These are phyloP conservation scores for Trametes pubescens DNA, from an alignment of 1,284 basidiomycete species.

Conservation along the genomic window DNA sequence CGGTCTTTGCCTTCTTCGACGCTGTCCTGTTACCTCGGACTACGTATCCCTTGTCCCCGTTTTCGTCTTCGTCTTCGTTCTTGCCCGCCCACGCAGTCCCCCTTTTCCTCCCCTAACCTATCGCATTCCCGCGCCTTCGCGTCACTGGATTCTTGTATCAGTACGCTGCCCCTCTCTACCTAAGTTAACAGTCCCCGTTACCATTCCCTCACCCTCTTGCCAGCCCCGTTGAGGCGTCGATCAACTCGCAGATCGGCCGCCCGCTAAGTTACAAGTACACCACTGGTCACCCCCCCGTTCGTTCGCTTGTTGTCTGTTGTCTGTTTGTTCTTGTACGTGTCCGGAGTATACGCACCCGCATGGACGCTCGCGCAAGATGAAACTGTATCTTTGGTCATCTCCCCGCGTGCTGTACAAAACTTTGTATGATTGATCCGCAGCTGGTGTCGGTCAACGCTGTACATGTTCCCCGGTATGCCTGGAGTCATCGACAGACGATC, in stretches of 20 bases:
- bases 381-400: constrained; percentile 29
- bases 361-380: constrained; percentile 19
- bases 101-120: neutral
- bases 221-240: neutral
- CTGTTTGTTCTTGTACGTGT: constrained; percentile 4
- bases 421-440: too few relatives aligned
- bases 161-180: constrained; percentile 15
- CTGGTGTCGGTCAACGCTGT: too few relatives aligned
- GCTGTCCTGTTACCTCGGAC: neutral
- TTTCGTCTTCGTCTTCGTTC: neutral
- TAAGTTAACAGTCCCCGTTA: neutral
- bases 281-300: constrained; percentile 2
- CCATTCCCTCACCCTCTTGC: neutral
- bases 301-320: neutral
- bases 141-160: constrained; percentile 21
- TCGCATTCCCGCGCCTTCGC: constrained; percentile 1
- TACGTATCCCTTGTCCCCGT: neutral
- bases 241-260: constrained; percentile 2
- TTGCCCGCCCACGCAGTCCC: neutral
- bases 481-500: too few relatives aligned
- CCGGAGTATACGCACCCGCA: constrained; percentile 4
- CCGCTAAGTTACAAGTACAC: neutral
- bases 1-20: neutral
- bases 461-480: too few relatives aligned
- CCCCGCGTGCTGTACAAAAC: too few relatives aligned